phyloP scores from a whole-genome alignment of 352 stramenopile genomes.

The Globisporangium megalacanthum region DNA sequence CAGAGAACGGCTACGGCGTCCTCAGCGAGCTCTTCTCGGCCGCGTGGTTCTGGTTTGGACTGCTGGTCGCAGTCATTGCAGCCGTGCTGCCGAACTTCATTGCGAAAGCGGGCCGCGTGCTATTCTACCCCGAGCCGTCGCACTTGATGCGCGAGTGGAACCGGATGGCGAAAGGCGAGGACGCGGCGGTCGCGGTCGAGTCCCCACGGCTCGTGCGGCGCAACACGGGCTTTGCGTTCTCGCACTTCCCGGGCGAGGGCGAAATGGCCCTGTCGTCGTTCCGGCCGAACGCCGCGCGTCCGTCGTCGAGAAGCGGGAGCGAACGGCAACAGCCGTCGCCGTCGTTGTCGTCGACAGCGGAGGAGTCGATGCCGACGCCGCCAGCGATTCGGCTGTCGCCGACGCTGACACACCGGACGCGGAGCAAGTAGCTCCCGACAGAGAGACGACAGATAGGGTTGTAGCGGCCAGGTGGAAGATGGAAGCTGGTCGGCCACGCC shows the following conservation, averaged over 20 bases:
- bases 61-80: conserved; percentile 50
- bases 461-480: not conserved
- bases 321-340: conserved; percentile 30
- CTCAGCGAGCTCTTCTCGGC: conserved; percentile 49
- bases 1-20: conserved; percentile 61
- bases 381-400: conserved; percentile 23
- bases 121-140: conserved; percentile 87
- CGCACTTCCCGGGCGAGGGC: conserved; percentile 63
- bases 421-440: not conserved
- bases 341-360: conserved; percentile 37
- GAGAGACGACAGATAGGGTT: not conserved
- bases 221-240: conserved; percentile 87
- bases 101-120: conserved; percentile 72
- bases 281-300: conserved; percentile 13
- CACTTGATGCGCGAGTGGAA: conserved; percentile 90
- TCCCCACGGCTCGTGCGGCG: conserved; percentile 74
- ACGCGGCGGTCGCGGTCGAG: conserved; percentile 46
- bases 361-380: conserved; percentile 48
- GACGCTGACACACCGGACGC: not conserved
- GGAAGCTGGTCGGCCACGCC: not conserved
- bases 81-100: conserved; percentile 84
- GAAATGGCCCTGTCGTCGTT: conserved; percentile 63
- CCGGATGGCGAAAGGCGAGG: conserved; percentile 71
- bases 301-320: conserved; percentile 8
- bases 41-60: conserved; percentile 84